Evolutionary conservation across 1,139 yeast species (phyloP).

Genomic region (Scheffersomyces cryptocercus): DNA sequence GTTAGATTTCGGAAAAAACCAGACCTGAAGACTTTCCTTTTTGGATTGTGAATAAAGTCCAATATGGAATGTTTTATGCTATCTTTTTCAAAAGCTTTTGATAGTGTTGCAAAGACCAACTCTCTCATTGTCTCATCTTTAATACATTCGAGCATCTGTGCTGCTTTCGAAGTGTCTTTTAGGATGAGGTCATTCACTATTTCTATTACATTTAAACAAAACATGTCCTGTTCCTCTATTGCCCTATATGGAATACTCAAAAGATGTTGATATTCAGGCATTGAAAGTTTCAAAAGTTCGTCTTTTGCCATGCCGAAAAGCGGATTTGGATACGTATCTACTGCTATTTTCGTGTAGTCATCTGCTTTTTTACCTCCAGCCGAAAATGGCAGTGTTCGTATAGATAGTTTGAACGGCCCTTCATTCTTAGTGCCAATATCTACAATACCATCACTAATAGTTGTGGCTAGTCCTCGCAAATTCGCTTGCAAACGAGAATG

Average conservation of each 20-base stretch:
- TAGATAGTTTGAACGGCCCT: not conserved
- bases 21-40: conserved; percentile 14
- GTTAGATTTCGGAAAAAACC: conserved; percentile 22
- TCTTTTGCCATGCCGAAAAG: conserved; percentile 28
- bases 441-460: too few species aligned
- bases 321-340: conserved; percentile 35
- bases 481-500: too few species aligned
- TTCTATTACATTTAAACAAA: conserved; percentile 31
- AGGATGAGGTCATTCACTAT: conserved; percentile 31
- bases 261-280: conserved; percentile 26
- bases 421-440: too few species aligned
- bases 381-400: conserved; percentile 8
- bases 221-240: conserved; percentile 27
- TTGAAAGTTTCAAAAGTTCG: conserved; percentile 23
- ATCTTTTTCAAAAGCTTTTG: conserved; percentile 16
- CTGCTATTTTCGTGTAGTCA: conserved; percentile 12
- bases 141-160: conserved; percentile 19
- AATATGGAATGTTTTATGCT: conserved; percentile 30
- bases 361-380: conserved; percentile 1
- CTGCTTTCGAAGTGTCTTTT: conserved; percentile 24
- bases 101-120: conserved; percentile 14
- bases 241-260: conserved; percentile 25
- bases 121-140: conserved; percentile 15
- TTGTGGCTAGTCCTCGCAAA: too few species aligned
- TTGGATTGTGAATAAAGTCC: conserved; percentile 26